Base-by-base conservation (phyloP, 2,329 filamentous ascomycete species). In the Penicillium sp. region DNA sequence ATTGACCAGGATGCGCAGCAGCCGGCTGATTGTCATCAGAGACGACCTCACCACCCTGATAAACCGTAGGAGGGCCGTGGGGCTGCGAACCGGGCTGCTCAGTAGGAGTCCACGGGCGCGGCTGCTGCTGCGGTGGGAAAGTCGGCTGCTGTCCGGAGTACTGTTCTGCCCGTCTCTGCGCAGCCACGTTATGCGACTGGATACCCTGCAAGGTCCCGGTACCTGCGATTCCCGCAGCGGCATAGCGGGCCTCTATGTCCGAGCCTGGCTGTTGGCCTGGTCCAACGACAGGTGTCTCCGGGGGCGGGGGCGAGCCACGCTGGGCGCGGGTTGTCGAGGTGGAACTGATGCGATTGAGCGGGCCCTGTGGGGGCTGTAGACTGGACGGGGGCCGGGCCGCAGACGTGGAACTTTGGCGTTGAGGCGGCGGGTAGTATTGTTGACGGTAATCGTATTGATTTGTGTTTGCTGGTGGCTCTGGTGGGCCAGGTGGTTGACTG, bases 301-400 rank as follows among this genome's bases (percentile, higher is more conserved):
- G 93, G 1, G 93, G 93, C 4, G 93, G 91, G 5, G 93, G 93
- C 26, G 91, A 97, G 38, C 93, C 93, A 59, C 93, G 81, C 63
- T 87, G 90, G 19, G 93, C 93, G 57, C 87, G 83, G 2, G 91
- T 96, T 1, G 93, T 98, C 2, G 90, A 95, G 12, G 84, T 95
- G 0, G 93, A 97, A 13, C 78, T 81, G 54, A 84, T 72, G 29
- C 82, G 75, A 58, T 82, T 83, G 53, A 84, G 76, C 15, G 50
- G 46, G 31, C 41, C 43, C 15, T 55, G 54, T 5, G 77, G 74
- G 28, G 80, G 73, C 43, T 75, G 74, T 49, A 82, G 66, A 49
- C 40, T 61, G 24, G 62, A 57, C 6, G 61, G 49, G 19, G 58
- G 60, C 34, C 55, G 53, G 32, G 55, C 57, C 21, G 59, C 52